A percentile compares a stretch with the other conserved stretches of the same genome.
Conservation (phyloP, 2,329 filamentous ascomycete genomes). For the Botrytis paeoniae region DNA sequence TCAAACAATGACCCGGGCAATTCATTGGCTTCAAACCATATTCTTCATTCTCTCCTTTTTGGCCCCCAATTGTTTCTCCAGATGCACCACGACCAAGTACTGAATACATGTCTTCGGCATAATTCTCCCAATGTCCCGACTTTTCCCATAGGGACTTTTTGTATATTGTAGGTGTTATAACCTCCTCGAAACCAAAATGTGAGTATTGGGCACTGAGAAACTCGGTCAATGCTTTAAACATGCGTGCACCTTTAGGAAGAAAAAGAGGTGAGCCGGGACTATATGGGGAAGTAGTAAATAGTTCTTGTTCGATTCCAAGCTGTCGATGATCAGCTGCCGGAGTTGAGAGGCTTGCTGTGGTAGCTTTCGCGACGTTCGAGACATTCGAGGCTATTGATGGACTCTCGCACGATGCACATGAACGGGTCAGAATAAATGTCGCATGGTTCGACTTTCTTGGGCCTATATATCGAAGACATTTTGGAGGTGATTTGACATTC, state of each 20-base stretch:
- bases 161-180: conserved; percentile 87
- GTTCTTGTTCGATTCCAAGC: conserved; percentile 63
- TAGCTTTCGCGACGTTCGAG: background rate
- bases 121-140: conserved; percentile 85
- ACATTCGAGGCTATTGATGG: conserved; percentile 15
- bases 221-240: conserved; percentile 79
- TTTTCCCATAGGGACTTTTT: conserved; percentile 84
- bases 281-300: conserved; percentile 76
- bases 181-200: conserved; percentile 81
- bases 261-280: conserved; percentile 86
- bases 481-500: conserved; percentile 12
- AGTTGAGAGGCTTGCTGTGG: conserved; percentile 20
- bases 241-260: conserved; percentile 73
- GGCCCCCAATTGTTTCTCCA: conserved; percentile 39
- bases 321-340: conserved; percentile 53
- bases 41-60: conserved; percentile 59
- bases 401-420: conserved; percentile 36
- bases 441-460: conserved; percentile 17
- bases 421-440: conserved; percentile 29
- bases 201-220: conserved; percentile 83
- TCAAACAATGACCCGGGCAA: conserved; percentile 82
- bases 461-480: conserved; percentile 18
- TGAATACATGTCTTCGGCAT: conserved; percentile 88
- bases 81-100: conserved; percentile 53
- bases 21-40: conserved; percentile 93